Evolutionary conservation across 2,329 filamentous ascomycete genomes (phyloP), one percentile per base, ranked within the genome.

Genomic region (Aspergillus brasiliensis): DNA sequence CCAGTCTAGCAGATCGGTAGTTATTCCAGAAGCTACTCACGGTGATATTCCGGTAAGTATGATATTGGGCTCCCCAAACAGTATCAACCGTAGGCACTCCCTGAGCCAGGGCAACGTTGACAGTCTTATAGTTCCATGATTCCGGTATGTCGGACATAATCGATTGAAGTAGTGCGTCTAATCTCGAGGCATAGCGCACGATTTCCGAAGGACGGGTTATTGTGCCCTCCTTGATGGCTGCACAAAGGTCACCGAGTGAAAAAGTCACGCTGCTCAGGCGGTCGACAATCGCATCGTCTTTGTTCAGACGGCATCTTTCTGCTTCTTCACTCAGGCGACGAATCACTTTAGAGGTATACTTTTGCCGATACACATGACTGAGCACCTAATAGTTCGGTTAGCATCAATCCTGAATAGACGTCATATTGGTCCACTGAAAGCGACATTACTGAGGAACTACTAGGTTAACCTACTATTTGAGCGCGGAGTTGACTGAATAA

Each of bases 21-120:
- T 56, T 47, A 17, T 56, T 56, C 53, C 53, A 56, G 10, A 31
- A 34, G 42, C 53, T 38, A 15, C 53, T 56, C 7, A 48, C 31
- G 8, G 40, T 56, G 8, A 48, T n/a, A 11, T 48, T 34, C 8
- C 38, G 5, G 11, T 56, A 56, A 11, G 13, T 47, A 17, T 56
- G 53, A 42, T 47, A 48, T 13, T 25, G 28, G 2, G 17, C 40
- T 3, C 53, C 53, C 53, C 42, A 48, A n/a, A 56, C 19, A 13
- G 46, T 28, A 7, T 31, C 15, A 8, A 21, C 8, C 7, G 15
- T 27, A 49, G 15, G 7, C 15, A 11, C 27, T 8, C 46, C 27
- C 5, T 27, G 23, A 28, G 25, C 25, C 3, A 28, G 46, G 46
- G 46, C 23, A 17, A 19, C 46, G 5, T 49, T 28, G 46, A 49